Base-by-base conservation (phyloP, 495 filamentous ascomycete species). In the Neurospora sp. region DNA sequence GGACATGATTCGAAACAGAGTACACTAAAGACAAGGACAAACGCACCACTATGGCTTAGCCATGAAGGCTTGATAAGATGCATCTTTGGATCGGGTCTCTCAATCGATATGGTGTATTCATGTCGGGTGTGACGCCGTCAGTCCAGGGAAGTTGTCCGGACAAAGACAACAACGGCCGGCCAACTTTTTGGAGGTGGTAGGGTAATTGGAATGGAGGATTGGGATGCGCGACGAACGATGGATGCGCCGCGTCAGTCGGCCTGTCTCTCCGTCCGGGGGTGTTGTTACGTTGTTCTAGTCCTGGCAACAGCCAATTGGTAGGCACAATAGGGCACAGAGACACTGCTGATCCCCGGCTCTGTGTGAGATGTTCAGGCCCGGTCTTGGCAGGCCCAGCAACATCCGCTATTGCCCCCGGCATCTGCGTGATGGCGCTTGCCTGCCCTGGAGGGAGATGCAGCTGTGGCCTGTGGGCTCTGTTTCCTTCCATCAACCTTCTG, bases 21-120 rank as follows among this genome's bases (percentile, higher is more conserved):
- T 31, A 31, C 27, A 31, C 27, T 31, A 31, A 27, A 31, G 27
- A 61, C 53, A 16, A 61, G 53, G 53, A 38, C 12, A 41, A 46
- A 82, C 84, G 75, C 85, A 94, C 93, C 92, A 84, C 91, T 91
- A 85, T 97, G 96, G 70, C 90, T 94, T 72, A 98, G 89, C 94
- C 94, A 98, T 74, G 90, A 88, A 73, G 95, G 95, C 86, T 94
- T 96, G 81, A 97, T 92, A 82, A 97, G 91, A 85, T 91, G 91
- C 95, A 98, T 87, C 74, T 69, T 79, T 35, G 74, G 27, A 44
- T 71, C 41, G 35, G 71, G 40, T 66, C 42, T 70, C 70, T 41
- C 74, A 75, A 74, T 74, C 16, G 68, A 73, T 70, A 78, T 42
- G 69, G 72, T 72, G 70, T 73, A 72, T 40, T 80, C 77, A 80